A percentile compares a stretch with the other conserved stretches of the same genome.
Evolutionary conservation across 306 rosid genomes (phyloP).

Genomic region (Medicago ruthenica): DNA sequence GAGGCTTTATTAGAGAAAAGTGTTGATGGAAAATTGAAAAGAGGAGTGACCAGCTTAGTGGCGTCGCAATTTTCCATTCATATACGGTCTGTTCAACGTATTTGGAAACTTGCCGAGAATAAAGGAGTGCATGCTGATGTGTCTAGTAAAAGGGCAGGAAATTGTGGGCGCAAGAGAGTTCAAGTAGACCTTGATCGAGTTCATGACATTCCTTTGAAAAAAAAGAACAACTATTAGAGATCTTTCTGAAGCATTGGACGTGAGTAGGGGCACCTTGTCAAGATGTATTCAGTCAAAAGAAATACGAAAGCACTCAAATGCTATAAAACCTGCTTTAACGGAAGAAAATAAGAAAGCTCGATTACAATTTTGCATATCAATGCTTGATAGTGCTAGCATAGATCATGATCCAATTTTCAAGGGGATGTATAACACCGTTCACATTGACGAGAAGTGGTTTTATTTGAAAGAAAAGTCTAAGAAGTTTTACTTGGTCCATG

Average conservation of each 20-base stretch:
- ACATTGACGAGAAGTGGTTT: background rate
- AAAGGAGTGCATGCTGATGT: too few relatives aligned
- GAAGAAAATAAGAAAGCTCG: background rate
- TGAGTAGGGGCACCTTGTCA: background rate
- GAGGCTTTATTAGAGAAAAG: too few relatives aligned
- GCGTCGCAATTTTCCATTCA: too few relatives aligned
- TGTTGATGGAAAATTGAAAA: too few relatives aligned
- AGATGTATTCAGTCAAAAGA: background rate
- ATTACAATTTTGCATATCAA: background rate
- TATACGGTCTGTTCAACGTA: too few relatives aligned
- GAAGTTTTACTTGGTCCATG: too few relatives aligned
- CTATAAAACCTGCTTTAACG: background rate
- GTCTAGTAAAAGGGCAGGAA: too few relatives aligned
- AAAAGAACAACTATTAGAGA: background rate
- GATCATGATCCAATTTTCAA: background rate
- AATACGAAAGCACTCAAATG: background rate
- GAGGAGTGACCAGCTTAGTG: too few relatives aligned
- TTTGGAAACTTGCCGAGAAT: too few relatives aligned
- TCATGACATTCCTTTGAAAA: too few relatives aligned
- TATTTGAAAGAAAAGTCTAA: too few relatives aligned
- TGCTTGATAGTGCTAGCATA: background rate
- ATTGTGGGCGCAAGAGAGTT: background rate
- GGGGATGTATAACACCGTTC: background rate
- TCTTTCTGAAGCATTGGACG: background rate
- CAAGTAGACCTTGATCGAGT: background rate